A percentile compares a stretch with the other conserved stretches of the same genome.
phyloP scores from a whole-genome alignment of 495 filamentous ascomycete genomes.

The Neurospora sp. region DNA sequence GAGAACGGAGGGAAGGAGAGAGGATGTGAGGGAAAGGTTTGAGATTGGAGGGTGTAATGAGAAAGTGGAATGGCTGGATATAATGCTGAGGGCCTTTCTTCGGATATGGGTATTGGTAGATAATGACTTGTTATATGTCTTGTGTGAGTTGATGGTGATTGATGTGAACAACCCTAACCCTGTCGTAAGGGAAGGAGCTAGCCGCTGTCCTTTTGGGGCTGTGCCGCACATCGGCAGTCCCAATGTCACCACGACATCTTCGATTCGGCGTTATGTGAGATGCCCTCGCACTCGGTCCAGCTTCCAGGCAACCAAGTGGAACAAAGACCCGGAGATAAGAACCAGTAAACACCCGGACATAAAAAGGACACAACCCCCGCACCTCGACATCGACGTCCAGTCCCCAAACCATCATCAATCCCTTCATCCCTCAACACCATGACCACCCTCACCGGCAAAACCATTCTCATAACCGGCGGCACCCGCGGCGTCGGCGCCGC shows the following conservation, averaged over 20 bases:
- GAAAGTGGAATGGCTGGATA: background rate
- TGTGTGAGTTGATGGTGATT: background rate
- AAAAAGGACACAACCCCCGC: background rate
- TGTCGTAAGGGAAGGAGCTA: background rate
- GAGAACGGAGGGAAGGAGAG: background rate
- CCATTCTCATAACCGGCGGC: background rate
- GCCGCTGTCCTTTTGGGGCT: background rate
- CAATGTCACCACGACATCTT: background rate
- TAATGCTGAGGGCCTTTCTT: background rate
- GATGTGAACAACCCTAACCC: background rate
- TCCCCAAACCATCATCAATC: background rate
- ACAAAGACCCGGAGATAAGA: too few species aligned
- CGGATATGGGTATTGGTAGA: background rate
- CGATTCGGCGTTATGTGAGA: background rate
- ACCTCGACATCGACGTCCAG: background rate
- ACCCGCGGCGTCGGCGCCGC: background rate
- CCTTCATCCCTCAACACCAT: background rate
- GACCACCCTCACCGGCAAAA: background rate
- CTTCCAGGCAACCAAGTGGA: background rate
- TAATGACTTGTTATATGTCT: background rate
- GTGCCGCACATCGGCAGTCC: background rate
- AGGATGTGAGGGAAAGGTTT: background rate
- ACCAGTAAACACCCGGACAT: background rate
- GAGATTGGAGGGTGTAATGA: background rate
- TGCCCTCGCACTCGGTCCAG: too few species aligned